Base-by-base conservation (phyloP, 805 yeast genomes). In the Cyberlindnera mrakii region DNA sequence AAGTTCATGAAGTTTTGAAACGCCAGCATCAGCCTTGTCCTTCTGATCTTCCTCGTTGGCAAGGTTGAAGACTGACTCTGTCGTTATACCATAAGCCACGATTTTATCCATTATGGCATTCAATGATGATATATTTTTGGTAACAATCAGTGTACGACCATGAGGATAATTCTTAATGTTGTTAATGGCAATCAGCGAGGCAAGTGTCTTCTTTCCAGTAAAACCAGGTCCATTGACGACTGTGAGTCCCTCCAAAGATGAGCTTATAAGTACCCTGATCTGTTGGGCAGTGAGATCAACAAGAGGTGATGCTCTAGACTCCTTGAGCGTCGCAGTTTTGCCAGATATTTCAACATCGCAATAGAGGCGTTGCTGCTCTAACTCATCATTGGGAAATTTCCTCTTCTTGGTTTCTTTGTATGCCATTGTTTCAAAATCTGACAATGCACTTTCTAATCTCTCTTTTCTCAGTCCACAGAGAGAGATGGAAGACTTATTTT, bases 221-320 rank as follows among this genome's bases (percentile, higher is more conserved):
- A 80, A 80, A 0, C 80, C 75, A 1, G 77, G 74, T 0, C 80
- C 81, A 39, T 66, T 70, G 7, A 78, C 62, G 15, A 75, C 59
- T 0, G 62, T 57, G 2, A 78, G 52, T 1, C 78, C 77, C 3
- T 72, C 65, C 9, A 35, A 39, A 0, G 33, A 36, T 11, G 62
- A 60, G 9, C 54, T 37, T 13, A 58, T 37, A 8, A 66, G 42
- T 1, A 42, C 41, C 17, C 34, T 33, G n/a, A 45, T 30, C 23
- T 48, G 47, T 3, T 39, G 20, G 7, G 37, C 6, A 5, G 45
- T 39, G 16, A 36, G 14, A 4, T 17, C 31, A 27, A 27, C n/a
- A 14, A 25, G 33, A 15, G 23, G n/a, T 14, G 19, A 9, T 11
- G n/a, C n/a, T 7, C 27, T 27, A 10, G 32, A 16, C n/a, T 36